phyloP scores from a whole-genome alignment of 2,329 filamentous ascomycete species.

The Clarireedia homoeocarpa region DNA sequence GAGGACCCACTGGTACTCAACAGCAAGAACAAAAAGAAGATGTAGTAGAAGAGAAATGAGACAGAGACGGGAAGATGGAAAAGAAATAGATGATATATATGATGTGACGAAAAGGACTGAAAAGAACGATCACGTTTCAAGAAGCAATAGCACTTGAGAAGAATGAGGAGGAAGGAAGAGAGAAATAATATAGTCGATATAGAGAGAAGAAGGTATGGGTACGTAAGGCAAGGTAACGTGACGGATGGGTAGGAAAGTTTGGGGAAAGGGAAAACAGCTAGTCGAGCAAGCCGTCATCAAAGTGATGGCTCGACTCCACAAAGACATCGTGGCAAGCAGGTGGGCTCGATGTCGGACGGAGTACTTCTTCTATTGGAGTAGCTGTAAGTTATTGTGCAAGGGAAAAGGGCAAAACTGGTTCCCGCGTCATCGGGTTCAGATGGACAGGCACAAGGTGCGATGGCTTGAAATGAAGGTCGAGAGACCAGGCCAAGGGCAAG shows the following conservation, averaged over 20 bases:
- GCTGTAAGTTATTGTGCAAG: no score
- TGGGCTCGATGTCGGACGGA: not conserved
- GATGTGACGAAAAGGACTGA: not conserved
- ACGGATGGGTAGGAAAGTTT: not conserved
- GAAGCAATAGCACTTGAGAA: not conserved
- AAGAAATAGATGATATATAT: not conserved
- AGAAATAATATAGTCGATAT: not conserved
- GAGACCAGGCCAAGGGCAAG: no score
- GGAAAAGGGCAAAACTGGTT: not conserved
- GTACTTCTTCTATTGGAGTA: not conserved
- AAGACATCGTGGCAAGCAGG: not conserved
- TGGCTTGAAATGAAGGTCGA: no score
- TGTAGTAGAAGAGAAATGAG: not conserved
- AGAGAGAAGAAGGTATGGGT: no score
- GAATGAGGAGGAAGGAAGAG: not conserved
- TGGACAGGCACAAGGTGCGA: no score
- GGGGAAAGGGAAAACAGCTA: not conserved
- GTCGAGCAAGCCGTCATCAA: not conserved
- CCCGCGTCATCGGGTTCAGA: no score
- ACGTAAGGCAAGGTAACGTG: no score
- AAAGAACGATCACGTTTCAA: not conserved
- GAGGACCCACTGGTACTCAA: not conserved
- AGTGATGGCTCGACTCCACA: not conserved
- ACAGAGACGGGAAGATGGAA: not conserved
- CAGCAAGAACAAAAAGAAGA: no score